These are phyloP conservation scores for Fomitopsis pulvina DNA, from an alignment of 768 basidiomycete species.

Conservation along the genomic window DNA sequence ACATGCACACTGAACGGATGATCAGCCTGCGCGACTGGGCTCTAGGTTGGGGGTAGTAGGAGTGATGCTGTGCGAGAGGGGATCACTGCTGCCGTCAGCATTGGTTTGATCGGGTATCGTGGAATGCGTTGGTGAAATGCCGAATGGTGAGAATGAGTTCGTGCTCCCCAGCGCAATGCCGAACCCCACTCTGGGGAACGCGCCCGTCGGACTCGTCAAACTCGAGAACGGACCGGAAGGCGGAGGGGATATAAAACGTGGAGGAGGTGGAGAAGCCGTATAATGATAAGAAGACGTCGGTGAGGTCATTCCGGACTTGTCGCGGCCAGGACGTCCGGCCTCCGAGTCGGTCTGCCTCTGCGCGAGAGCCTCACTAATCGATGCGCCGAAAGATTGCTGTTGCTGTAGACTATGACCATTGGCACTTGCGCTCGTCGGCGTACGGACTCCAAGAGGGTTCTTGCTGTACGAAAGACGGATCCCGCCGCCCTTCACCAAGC, in stretches of 20 bases:
- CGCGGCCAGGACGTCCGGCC: constrained; percentile 19
- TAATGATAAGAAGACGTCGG: constrained; percentile 27
- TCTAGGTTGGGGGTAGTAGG: constrained; percentile 32
- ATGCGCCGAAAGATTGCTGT: constrained; percentile 10
- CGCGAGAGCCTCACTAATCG: constrained; percentile 8
- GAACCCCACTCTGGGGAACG: constrained; percentile 22
- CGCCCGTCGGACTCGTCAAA: constrained; percentile 13
- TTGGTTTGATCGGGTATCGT: constrained; percentile 26
- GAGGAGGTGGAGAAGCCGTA: constrained; percentile 29
- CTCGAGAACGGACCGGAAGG: constrained; percentile 18
- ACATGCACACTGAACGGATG: constrained; percentile 16
- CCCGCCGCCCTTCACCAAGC: constrained; percentile 90
- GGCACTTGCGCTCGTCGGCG: constrained; percentile 47
- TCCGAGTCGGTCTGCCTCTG: constrained; percentile 19
- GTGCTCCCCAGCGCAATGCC: constrained; percentile 17
- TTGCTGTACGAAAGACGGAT: constrained; percentile 97
- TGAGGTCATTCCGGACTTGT: constrained; percentile 25
- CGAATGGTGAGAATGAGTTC: constrained; percentile 30
- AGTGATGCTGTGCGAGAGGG: constrained; percentile 17
- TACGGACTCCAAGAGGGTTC: constrained; percentile 92
- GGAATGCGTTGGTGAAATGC: constrained; percentile 26
- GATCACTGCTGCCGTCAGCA: constrained; percentile 22
- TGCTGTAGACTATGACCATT: constrained; percentile 17
- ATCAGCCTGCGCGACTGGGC: constrained; percentile 39
- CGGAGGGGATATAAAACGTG: constrained; percentile 30